Conservation (phyloP, 176 grass and related monocot genomes). For the Saccharum spontaneum region DNA sequence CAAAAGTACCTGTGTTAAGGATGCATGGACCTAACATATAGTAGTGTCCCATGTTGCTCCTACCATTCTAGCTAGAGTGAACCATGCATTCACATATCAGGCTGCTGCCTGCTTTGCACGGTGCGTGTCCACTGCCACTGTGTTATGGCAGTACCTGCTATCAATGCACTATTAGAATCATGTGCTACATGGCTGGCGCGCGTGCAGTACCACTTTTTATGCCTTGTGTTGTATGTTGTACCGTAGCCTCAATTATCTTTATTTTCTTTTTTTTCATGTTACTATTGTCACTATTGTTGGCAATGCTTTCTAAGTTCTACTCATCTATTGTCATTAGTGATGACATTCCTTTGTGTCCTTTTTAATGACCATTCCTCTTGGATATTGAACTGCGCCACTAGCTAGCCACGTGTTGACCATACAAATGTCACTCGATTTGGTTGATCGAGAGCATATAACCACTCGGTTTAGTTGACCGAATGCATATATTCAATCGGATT, state of each 20-base stretch:
- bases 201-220: background rate
- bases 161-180: background rate
- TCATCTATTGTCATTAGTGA: background rate
- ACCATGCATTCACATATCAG: background rate
- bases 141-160: background rate
- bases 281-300: background rate
- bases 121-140: constrained; percentile 13
- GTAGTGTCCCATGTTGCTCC: background rate
- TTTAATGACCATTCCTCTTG: background rate
- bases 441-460: no score
- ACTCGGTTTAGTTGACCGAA: no score
- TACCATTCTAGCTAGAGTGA: background rate
- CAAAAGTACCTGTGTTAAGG: background rate
- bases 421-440: no score
- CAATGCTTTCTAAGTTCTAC: background rate
- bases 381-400: background rate
- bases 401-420: background rate
- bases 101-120: background rate
- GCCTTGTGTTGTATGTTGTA: background rate
- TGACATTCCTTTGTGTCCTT: background rate
- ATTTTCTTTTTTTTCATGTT: background rate
- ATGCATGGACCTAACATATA: constrained; percentile 8
- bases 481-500: no score
- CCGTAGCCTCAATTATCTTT: background rate
- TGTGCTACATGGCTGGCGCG: background rate